Conservation (phyloP, 139 green algal genomes). For the Pycnococcus provasolii region DNA sequence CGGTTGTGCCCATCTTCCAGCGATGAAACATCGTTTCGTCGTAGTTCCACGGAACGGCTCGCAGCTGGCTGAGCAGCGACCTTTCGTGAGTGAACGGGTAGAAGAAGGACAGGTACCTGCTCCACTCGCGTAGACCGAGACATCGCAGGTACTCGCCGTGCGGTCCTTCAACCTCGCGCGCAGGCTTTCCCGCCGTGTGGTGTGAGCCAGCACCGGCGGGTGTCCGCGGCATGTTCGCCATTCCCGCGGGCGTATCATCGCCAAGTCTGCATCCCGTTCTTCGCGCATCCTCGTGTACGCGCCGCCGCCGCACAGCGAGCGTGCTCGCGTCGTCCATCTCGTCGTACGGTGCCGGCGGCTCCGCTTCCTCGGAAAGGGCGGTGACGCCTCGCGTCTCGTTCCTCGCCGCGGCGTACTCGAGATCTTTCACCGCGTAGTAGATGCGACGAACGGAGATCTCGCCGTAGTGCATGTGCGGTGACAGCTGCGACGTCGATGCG, state of each 20-base stretch:
- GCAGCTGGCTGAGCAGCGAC: conserved; percentile 75
- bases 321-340: not conserved
- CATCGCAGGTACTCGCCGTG: too few relatives aligned
- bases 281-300: too few relatives aligned
- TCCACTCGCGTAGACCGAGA: conserved; percentile 79
- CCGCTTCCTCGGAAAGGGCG: conserved; percentile 40
- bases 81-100: conserved; percentile 90
- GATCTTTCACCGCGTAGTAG: conserved; percentile 43
- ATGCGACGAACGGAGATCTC: conserved; percentile 63
- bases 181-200: conserved; percentile 34
- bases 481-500: conserved; percentile 66
- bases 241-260: not conserved
- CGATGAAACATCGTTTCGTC: conserved; percentile 53
- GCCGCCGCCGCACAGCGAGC: not conserved
- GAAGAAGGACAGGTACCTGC: conserved; percentile 83
- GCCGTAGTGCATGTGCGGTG: conserved; percentile 84
- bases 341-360: conserved; percentile 19
- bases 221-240: not conserved
- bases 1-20: conserved; percentile 68
- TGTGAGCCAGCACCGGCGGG: conserved; percentile 47
- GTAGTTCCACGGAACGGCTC: conserved; percentile 66
- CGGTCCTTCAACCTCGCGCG: too few relatives aligned
- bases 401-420: not conserved
- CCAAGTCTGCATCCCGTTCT: not conserved
- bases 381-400: not conserved